These are phyloP conservation scores for Epichloe hybrida DNA, from an alignment of 2,329 filamentous ascomycete species.

Conservation along the genomic window DNA sequence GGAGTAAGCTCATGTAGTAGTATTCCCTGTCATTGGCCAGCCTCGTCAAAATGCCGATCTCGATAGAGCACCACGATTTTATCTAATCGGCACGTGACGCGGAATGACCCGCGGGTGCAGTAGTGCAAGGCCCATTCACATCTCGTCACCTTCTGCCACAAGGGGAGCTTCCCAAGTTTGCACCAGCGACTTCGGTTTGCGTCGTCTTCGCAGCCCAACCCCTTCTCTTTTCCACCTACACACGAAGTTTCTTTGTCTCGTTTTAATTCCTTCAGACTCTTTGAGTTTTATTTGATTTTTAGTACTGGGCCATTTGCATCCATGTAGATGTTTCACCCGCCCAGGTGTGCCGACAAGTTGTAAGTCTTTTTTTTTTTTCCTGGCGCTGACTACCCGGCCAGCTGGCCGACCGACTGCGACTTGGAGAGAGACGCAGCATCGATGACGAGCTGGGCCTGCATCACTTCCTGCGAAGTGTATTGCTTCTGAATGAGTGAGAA, in stretches of 20 bases:
- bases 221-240: neutral
- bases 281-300: neutral
- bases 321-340: conserved; percentile 22
- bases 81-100: conserved; percentile 23
- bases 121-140: conserved; percentile 15
- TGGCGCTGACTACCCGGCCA: neutral
- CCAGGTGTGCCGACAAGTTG: conserved; percentile 21
- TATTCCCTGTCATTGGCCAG: conserved; percentile 1
- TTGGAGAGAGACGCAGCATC: neutral
- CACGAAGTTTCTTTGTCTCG: neutral
- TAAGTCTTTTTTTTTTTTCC: conserved; percentile 14
- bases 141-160: conserved; percentile 16
- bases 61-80: neutral
- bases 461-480: too few relatives aligned
- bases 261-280: neutral
- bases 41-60: neutral
- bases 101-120: conserved; percentile 16
- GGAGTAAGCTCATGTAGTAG: neutral
- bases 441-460: neutral
- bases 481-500: neutral
- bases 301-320: conserved; percentile 12
- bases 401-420: neutral
- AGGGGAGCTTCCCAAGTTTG: conserved; percentile 24
- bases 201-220: conserved; percentile 4
- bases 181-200: conserved; percentile 10